Evolutionary conservation across 1,284 basidiomycete genomes (phyloP), one percentile per base, ranked within the genome.

Genomic region (Bothia castanella): DNA sequence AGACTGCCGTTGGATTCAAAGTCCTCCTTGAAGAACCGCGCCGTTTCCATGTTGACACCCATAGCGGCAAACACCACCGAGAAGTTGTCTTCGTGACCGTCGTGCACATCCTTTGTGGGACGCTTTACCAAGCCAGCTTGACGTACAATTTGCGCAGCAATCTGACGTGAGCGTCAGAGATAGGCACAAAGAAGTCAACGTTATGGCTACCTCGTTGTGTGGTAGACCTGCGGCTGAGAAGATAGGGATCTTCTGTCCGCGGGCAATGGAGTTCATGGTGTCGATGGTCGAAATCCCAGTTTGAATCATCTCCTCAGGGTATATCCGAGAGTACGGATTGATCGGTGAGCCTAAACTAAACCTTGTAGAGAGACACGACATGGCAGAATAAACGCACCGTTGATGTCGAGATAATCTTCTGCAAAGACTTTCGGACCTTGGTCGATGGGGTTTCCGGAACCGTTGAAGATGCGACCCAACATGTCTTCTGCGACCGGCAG

Each of bases 11-110:
- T 98, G 69, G 97, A 96, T 73, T 99, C 95, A 70, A 99, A 99
- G 77, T 99, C 97, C 70, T 97, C 92, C 74, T 97, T 96, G 88
- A 99, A 99, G 82, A 98, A 99, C 48, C 97, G 86, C 29, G 97
- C 97, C 9, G 97, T 99, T 74, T 99, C 97, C 94, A 98, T 97
- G 78, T 99, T 99, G 63, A 97, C 97, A 84, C 97, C 97, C 97
- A 99, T 99, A 38, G 97, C 97, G 47, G 94, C 97, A 69, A 99
- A 99, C 47, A 99, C 97, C 65, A 99, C 96, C 47, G 92, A 96
- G 80, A 99, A 99, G 74, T 99, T 99, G 76, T 99, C 97, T 78
- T 97, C 96, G 74, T 99, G 97, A 43, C 94, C 97, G 70, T 99
- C 97, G 68, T 96, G 94, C 21, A 97, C 93, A 62, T 92, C 94